Conservation (phyloP, 228 moss, liverwort and hornwort genomes). For the Sphagnum fallax region DNA sequence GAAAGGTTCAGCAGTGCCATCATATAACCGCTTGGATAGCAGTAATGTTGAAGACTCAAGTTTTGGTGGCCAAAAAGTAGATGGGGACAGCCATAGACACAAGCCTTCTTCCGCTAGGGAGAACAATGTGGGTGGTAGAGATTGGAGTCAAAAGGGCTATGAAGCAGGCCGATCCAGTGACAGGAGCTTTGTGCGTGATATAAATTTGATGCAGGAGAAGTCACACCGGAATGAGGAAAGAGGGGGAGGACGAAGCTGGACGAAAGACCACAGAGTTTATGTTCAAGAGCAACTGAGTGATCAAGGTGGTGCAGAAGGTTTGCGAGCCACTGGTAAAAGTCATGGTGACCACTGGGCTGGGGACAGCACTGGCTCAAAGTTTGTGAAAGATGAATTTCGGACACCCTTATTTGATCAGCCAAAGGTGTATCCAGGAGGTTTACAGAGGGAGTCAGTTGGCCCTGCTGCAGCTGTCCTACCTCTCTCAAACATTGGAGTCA, state of each 20-base stretch:
- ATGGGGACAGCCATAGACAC: constrained; percentile 34
- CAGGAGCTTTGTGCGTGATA: constrained; percentile 19
- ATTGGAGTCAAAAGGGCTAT: constrained; percentile 11
- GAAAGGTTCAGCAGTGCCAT: constrained; percentile 2
- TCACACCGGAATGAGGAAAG: constrained; percentile 24
- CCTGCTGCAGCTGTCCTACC: constrained; percentile 13
- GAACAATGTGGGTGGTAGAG: constrained; percentile 26
- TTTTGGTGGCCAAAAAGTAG: constrained; percentile 15
- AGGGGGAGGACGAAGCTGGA: constrained; percentile 36
- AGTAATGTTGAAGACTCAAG: constrained; percentile 6
- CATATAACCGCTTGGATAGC: too few species aligned
- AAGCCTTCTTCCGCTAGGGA: constrained; percentile 30
- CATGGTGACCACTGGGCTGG: constrained; percentile 29
- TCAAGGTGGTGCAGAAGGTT: constrained; percentile 30
- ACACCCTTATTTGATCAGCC: constrained; percentile 60
- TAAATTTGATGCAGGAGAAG: constrained; percentile 30
- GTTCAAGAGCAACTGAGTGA: constrained; percentile 27
- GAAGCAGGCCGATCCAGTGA: constrained; percentile 28
- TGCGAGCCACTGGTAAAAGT: constrained; percentile 54
- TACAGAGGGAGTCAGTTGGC: constrained; percentile 9
- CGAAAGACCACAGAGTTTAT: constrained; percentile 45
- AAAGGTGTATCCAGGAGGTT: constrained; percentile 2
- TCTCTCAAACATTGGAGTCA: constrained; percentile 17
- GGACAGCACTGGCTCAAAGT: constrained; percentile 34
- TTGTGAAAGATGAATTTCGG: constrained; percentile 33